Conservation (phyloP, 148 eudicot species). For the Rhododendron griersonianum region DNA sequence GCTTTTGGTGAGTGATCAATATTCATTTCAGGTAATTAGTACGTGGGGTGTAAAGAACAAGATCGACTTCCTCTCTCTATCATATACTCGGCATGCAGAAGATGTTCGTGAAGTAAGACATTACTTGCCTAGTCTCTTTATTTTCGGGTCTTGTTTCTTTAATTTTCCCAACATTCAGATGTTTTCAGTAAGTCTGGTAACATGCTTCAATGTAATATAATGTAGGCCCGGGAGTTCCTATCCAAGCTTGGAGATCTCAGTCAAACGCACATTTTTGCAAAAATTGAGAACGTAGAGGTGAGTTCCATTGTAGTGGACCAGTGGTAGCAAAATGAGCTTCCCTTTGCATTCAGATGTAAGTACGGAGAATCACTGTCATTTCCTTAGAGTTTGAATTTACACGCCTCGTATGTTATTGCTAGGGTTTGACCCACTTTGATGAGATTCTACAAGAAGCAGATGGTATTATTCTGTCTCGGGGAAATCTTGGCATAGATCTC, state of each 20-base stretch:
- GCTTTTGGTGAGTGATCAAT: slow-evolving; percentile 8
- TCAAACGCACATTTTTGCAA: slow-evolving; percentile 89
- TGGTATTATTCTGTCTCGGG: slow-evolving; percentile 97
- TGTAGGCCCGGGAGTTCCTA: slow-evolving; percentile 75
- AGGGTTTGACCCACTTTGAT: slow-evolving; percentile 94
- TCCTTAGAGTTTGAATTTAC: neutral
- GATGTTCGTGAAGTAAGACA: slow-evolving; percentile 87
- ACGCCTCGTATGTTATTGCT: neutral
- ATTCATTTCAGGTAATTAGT: slow-evolving; percentile 57
- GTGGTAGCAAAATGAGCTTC: neutral
- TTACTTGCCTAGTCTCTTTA: neutral
- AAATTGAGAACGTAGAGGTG: slow-evolving; percentile 92
- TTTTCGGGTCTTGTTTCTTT: neutral
- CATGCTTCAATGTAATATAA: neutral
- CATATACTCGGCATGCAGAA: slow-evolving; percentile 90
- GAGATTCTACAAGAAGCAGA: slow-evolving; percentile 94
- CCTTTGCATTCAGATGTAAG: neutral
- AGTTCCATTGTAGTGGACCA: slow-evolving; percentile 5
- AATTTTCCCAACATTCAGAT: neutral
- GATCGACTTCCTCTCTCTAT: slow-evolving; percentile 86
- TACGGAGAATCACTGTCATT: neutral
- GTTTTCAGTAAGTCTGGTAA: neutral
- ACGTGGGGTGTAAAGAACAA: slow-evolving; percentile 90
- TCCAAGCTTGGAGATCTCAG: slow-evolving; percentile 74
- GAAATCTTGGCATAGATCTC: slow-evolving; percentile 97